Conservation (phyloP, 371 early-diverging fungal species). For the Umbelopsis sp. region DNA sequence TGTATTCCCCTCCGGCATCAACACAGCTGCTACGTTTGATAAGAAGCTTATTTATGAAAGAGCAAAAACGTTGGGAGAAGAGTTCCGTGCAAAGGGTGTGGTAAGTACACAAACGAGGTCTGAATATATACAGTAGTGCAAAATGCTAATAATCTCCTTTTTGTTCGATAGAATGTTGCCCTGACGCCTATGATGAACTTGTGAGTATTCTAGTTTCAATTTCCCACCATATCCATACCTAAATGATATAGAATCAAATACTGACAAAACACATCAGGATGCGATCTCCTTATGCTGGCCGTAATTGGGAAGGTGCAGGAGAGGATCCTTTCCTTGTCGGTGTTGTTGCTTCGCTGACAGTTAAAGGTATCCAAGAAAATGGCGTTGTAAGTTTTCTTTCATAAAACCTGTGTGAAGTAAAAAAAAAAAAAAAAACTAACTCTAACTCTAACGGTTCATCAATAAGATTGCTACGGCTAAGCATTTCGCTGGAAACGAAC, state of each 20-base stretch:
- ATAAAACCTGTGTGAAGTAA: too few species aligned
- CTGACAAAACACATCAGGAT: slow-evolving; percentile 23
- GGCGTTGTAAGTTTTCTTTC: slow-evolving; percentile 29
- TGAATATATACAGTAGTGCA: too few species aligned
- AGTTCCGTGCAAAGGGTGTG: slow-evolving; percentile 47
- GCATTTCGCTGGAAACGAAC: slow-evolving; percentile 54
- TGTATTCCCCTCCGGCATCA: slow-evolving; percentile 47
- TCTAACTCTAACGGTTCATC: neutral
- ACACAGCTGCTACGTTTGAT: slow-evolving; percentile 54
- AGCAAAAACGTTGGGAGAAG: slow-evolving; percentile 46
- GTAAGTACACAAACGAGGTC: neutral
- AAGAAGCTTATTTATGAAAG: slow-evolving; percentile 37
- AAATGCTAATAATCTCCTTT: neutral
- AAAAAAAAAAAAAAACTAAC: neutral
- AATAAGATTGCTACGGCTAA: slow-evolving; percentile 53
- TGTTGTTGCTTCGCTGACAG: slow-evolving; percentile 23
- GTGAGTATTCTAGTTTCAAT: slow-evolving; percentile 16
- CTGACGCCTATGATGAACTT: slow-evolving; percentile 43
- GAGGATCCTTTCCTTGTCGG: slow-evolving; percentile 57
- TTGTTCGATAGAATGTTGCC: slow-evolving; percentile 25
- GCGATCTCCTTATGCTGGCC: slow-evolving; percentile 45
- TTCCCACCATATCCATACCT: too few species aligned
- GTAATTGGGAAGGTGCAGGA: slow-evolving; percentile 58
- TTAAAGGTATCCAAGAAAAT: slow-evolving; percentile 32
- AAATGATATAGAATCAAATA: too few species aligned